Conservation (phyloP, 805 yeast genomes). For the Spathaspora arborariae region DNA sequence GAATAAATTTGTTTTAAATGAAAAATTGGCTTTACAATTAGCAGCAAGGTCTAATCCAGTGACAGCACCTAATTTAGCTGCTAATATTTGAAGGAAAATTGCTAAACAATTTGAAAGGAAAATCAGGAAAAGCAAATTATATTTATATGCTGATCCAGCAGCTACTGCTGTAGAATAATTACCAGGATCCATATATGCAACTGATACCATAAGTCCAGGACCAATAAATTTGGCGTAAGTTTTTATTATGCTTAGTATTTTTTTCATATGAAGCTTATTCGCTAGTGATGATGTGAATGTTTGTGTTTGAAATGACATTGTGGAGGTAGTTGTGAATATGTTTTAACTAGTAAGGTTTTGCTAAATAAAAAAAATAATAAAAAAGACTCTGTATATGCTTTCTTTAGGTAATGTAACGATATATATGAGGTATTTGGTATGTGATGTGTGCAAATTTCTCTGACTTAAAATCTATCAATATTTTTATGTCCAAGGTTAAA, state of each 20-base stretch:
- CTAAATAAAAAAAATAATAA: too few relatives aligned
- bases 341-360: too few relatives aligned
- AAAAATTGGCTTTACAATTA: conserved; percentile 74
- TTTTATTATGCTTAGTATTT: conserved; percentile 14
- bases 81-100: conserved; percentile 76
- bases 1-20: conserved; percentile 53
- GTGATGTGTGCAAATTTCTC: too few relatives aligned
- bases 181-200: conserved; percentile 97
- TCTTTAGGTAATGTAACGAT: too few relatives aligned
- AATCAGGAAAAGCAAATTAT: conserved; percentile 72
- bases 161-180: conserved; percentile 94
- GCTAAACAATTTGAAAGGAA: conserved; percentile 82
- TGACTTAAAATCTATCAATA: too few relatives aligned
- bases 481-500: too few relatives aligned
- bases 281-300: not conserved
- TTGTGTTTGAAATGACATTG: not conserved
- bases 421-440: too few relatives aligned
- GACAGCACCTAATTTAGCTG: conserved; percentile 87
- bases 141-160: conserved; percentile 85
- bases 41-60: conserved; percentile 92
- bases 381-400: too few relatives aligned
- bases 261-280: not conserved
- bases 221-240: conserved; percentile 75
- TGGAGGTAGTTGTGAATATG: not conserved
- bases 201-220: conserved; percentile 93